Evolutionary conservation across 2,329 filamentous ascomycete genomes (phyloP), one percentile per base, ranked within the genome.

Genomic region (Fusarium paranaense): DNA sequence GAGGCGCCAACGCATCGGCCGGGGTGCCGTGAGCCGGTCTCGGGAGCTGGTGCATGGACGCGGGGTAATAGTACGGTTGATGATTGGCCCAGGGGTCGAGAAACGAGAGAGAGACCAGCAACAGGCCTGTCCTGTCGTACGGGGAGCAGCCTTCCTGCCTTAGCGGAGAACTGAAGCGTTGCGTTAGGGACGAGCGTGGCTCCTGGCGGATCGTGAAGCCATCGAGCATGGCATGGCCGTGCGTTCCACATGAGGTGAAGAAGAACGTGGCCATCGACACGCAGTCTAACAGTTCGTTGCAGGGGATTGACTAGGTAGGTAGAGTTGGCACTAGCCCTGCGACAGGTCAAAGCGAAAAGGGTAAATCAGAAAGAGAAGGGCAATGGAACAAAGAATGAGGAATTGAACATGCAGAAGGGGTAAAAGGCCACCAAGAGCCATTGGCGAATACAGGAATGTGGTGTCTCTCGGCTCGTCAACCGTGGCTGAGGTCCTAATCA

Each of bases 21-120:
- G 73, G 64, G 67, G 65, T 77, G 76, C 76, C 76, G 76, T 62
- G 71, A 69, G 73, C 76, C 73, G 74, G 76, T 73, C 69, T 76
- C 69, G 74, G 71, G 69, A 78, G 76, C 76, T 75, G 78, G 75
- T 78, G 73, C 62, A 65, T 10, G 13, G 66, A 75, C 75, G 76
- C 76, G 76, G 76, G 76, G 76, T 78, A 78, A 67, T 59, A 72
- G 61, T 57, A 20, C 37, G 7, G 32, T 13, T 25, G 30, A 20
- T 76, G 71, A 78, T 78, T 78, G 75, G 76, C 30, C 45, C 4
- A 32, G 47, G 18, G 10, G 47, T 20, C 18, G 6, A 16, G 32
- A 27, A 40, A 50, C 33, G 45, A 67, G 66, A 50, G 18, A 30
- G 37, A 33, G 35, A 61, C 32, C 27, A 67, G 33, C 25, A 68